These are phyloP conservation scores for Chalciporus piperatus DNA, from an alignment of 768 basidiomycete genomes.

Conservation along the genomic window DNA sequence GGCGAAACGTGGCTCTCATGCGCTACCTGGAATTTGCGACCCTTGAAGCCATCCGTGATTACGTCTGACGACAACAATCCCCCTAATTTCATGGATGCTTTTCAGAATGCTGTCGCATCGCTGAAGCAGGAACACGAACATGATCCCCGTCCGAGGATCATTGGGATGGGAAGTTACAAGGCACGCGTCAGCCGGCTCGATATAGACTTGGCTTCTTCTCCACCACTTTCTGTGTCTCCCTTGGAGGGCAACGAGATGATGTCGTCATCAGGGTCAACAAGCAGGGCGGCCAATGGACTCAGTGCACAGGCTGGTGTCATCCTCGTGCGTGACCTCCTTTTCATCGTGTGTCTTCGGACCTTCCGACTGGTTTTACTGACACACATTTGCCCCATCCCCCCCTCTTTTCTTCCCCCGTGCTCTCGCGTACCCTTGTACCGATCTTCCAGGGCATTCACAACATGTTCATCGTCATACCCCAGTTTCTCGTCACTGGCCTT, in stretches of 20 bases:
- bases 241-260: conserved; percentile 20
- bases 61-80: no score
- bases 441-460: conserved; percentile 84
- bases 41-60: no score
- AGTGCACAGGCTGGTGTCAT: conserved; percentile 89
- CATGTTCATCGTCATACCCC: conserved; percentile 89
- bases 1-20: no score
- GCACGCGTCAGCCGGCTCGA: conserved; percentile 51
- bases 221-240: no score
- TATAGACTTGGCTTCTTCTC: conserved; percentile 26
- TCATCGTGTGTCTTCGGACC: not conserved
- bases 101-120: no score
- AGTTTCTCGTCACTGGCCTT: conserved; percentile 87
- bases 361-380: not conserved
- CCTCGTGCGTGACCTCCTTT: conserved; percentile 48
- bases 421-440: conserved; percentile 2
- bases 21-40: no score
- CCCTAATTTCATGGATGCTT: no score
- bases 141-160: conserved; percentile 24
- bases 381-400: not conserved
- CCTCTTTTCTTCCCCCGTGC: no score
- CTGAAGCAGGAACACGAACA: conserved; percentile 7
- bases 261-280: conserved; percentile 6
- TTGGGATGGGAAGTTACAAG: conserved; percentile 38
- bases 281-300: conserved; percentile 36